Percentiles rank a stretch among this genome's conserved stretches.
Evolutionary conservation across 768 basidiomycete genomes (phyloP).

Genomic region (Tephrocybe sp.): DNA sequence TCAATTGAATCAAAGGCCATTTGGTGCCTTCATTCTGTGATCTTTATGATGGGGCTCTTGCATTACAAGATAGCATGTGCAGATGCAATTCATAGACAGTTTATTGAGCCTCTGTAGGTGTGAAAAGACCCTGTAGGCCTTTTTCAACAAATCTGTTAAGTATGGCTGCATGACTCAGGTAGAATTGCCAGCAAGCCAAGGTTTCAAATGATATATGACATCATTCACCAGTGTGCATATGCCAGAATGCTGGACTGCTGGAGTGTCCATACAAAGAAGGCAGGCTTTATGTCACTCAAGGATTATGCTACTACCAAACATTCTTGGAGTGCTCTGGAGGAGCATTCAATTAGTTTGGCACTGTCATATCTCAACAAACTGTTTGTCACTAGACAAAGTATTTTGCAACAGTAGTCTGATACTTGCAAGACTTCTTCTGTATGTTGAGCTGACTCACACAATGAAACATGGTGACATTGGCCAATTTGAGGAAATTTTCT

Average conservation of each 20-base stretch:
- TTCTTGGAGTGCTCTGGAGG: no score
- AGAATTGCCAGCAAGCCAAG: no score
- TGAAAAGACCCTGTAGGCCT: constrained; percentile 9
- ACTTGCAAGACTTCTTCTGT: constrained; percentile 33
- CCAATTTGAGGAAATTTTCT: constrained; percentile 22
- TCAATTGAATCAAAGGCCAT: constrained; percentile 11
- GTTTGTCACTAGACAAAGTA: neutral
- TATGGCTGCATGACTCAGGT: constrained; percentile 18
- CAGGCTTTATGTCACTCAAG: no score
- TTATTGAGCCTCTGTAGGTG: no score
- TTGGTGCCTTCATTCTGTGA: constrained; percentile 15
- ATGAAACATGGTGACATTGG: constrained; percentile 34
- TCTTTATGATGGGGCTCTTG: constrained; percentile 23
- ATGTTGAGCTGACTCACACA: constrained; percentile 32
- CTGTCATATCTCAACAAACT: no score
- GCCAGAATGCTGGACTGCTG: no score
- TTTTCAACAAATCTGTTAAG: constrained; percentile 9
- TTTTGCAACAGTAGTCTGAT: constrained; percentile 28
- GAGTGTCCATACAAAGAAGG: no score
- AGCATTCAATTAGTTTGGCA: no score
- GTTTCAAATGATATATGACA: no score
- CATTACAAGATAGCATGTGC: constrained; percentile 28
- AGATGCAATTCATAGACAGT: constrained; percentile 23
- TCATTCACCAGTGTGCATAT: no score
- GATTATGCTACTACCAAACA: no score